phyloP scores from a whole-genome alignment of 441 rosid species.

The Pelargonium cotyledonis region DNA sequence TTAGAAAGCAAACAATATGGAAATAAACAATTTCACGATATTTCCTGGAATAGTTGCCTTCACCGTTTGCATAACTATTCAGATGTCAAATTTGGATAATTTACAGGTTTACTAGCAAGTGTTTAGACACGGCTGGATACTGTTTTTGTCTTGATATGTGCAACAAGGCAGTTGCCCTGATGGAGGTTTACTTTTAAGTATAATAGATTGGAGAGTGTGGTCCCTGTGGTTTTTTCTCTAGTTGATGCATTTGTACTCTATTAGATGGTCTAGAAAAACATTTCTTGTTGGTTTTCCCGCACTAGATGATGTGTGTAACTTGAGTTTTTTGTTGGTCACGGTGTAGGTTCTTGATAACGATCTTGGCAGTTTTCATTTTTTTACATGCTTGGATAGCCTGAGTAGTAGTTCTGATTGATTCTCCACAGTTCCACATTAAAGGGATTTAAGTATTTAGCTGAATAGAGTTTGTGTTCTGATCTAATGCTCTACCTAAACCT shows the following conservation, averaged over 20 bases:
- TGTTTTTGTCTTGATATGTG: background rate
- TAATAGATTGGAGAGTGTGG: slow-evolving; percentile 1
- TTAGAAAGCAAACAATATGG: background rate
- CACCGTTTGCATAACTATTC: background rate
- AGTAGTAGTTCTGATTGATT: background rate
- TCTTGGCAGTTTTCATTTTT: background rate
- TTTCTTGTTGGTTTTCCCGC: background rate
- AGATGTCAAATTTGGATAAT: too few relatives aligned
- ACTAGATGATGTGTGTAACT: background rate
- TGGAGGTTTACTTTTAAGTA: background rate
- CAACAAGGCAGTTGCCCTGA: slow-evolving; percentile 1
- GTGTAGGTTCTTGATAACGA: background rate
- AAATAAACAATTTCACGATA: slow-evolving; percentile 1
- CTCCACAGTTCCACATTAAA: background rate
- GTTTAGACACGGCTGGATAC: background rate
- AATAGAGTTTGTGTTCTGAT: background rate
- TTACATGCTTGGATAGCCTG: background rate
- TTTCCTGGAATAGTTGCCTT: background rate
- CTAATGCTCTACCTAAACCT: background rate
- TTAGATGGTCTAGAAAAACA: slow-evolving; percentile 2
- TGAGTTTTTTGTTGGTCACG: background rate
- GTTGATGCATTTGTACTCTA: background rate
- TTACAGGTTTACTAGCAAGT: background rate
- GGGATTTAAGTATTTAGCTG: background rate
- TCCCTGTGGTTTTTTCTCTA: background rate